A percentile compares a stretch with the other conserved stretches of the same genome.
phyloP scores from a whole-genome alignment of 257 asterid species.

The Voacanga thouarsii region DNA sequence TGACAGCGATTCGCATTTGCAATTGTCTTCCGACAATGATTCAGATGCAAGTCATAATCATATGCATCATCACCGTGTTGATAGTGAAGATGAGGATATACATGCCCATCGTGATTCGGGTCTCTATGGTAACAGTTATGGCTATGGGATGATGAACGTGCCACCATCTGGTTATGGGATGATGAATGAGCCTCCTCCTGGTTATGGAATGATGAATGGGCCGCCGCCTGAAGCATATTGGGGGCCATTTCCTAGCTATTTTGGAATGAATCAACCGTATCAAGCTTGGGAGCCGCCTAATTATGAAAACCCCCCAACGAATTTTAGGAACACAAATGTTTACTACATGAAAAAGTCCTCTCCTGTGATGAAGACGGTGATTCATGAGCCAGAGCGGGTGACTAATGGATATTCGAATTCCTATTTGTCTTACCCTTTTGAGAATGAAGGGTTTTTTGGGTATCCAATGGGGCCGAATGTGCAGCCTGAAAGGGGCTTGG shows the following conservation, averaged over 20 bases:
- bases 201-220: constrained; percentile 23
- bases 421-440: constrained; percentile 45
- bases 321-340: constrained; percentile 31
- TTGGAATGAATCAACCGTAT: constrained; percentile 15
- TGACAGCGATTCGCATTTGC: constrained; percentile 48
- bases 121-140: constrained; percentile 4
- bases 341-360: constrained; percentile 79
- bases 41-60: constrained; percentile 32
- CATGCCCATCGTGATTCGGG: constrained; percentile 12
- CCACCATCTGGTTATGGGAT: constrained; percentile 10
- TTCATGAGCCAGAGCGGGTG: constrained; percentile 59
- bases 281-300: constrained; percentile 28
- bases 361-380: constrained; percentile 60
- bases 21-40: constrained; percentile 58
- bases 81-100: constrained; percentile 10
- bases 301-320: constrained; percentile 16
- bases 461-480: constrained; percentile 22
- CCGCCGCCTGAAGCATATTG: constrained; percentile 26
- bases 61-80: constrained; percentile 6
- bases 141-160: constrained; percentile 15
- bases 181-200: constrained; percentile 14
- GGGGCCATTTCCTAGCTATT: constrained; percentile 18
- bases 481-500: constrained; percentile 25
- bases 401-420: constrained; percentile 55
- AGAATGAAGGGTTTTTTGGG: constrained; percentile 48